Base-by-base conservation (phyloP, 1,284 basidiomycete genomes). In the Cryptococcus depauperatus region DNA sequence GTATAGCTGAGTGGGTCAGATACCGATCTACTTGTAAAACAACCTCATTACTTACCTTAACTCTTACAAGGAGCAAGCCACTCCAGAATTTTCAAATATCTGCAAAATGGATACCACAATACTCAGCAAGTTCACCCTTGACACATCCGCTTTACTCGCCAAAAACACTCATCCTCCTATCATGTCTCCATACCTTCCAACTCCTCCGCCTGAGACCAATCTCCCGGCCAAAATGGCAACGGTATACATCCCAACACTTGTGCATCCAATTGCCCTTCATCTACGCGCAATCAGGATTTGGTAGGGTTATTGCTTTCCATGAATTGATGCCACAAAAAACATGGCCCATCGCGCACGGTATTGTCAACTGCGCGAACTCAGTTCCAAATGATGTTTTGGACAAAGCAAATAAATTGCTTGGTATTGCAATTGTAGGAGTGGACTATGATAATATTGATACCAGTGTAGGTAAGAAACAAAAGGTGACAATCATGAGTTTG, bases 401-500 rank as follows among this genome's bases (percentile, higher is more conserved):
- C 7, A 76, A 76, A 59, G 58, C 55, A 1, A 50, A 48, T 8
- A 47, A 42, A 2, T 46, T 64, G 5, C 38, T 47, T 25, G 58
- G 50, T 21, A 61, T 66, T 32, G 51, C 58, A 3, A 44, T 59
- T 9, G 64, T 62, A 29, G 63, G 64, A 1, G 59, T 62, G 5
- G 64, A 63, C 1, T 54, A 54, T 41, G 64, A 66, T n/a, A 50
- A 50, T 19, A 62, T 71, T 29, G 59, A 71, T 46, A 42, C 64
- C 14, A 41, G 29, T 0, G 56, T 59, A 0, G 79, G 79, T 2
- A 71, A 72, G 32, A 61, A 66, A 33, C 75, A 74, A 32, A 76
- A 76, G 0, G 75, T 83, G 23, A 56, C 73, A 2, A 79, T 83
- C 1, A 77, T 74, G 26, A 81, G 49, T 51, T 30, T 30, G 26